Base-by-base conservation (phyloP, 2,329 filamentous ascomycete species). In the Didymella arachidicola region DNA sequence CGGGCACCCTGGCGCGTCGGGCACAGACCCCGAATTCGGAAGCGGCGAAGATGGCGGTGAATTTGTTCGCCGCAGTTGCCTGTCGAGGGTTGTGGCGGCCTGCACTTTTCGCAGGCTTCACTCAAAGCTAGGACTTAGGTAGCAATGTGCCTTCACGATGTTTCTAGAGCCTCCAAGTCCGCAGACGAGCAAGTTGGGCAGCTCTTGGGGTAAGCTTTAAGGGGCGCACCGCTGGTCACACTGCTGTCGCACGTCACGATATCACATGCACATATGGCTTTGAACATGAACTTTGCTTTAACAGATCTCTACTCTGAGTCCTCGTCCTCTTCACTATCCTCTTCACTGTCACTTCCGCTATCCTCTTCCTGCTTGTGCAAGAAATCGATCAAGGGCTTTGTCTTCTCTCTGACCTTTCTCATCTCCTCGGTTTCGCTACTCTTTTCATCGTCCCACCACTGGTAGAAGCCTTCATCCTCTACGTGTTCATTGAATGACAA, bases 381-480 rank as follows among this genome's bases (percentile, higher is more conserved):
- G 46, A 78, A 79, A 70, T 96, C 91, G 43, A 98, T 88, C 75
- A 98, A 86, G 51, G 88, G 87, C 69, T 87, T 83, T 57, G 91
- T 92, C 79, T 90, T 90, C 60, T 85, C 86, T 74, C 89, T 88
- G 16, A 97, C 86, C 48, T 80, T 84, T 59, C 78, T 78, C 88
- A 97, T 86, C 52, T 86, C 85, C 54, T 90, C 89, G 14, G 82
- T 87, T 54, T 87, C 87, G 25, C 79, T 84, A 6, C 89, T 89
- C 70, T 88, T 83, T 77, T 84, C 83, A 74, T 96, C 89, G 19
- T 82, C 85, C 93, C 93, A 98, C 95, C 95, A 99, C 46, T 85
- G 84, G 69, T 94, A 80, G 65, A 97, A 91, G 0, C 90, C 93
- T 41, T 97, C 93, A 71, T 97, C 92, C 73, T 97, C 92, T 1